phyloP scores from a whole-genome alignment of 2,329 filamentous ascomycete species.

The Calonectria crousiana region DNA sequence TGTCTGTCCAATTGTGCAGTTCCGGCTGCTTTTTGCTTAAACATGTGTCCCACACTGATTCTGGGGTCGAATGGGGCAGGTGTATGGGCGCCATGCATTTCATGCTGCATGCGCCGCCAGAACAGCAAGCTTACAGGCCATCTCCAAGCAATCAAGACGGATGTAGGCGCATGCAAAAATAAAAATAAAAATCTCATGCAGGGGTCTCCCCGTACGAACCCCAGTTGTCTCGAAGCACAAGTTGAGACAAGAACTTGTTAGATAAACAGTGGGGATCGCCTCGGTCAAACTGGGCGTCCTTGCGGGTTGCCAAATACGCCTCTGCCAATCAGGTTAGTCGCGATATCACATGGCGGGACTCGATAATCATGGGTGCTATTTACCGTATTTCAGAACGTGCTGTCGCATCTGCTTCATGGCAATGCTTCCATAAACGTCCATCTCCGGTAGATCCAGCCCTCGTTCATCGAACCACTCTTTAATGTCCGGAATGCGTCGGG shows the following conservation, averaged over 20 bases:
- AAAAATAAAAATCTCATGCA: not conserved
- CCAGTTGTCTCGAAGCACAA: not conserved
- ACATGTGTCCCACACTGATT: not conserved
- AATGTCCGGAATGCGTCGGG: not conserved
- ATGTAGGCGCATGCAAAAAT: not conserved
- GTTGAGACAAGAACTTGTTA: not conserved
- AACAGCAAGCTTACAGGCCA: not conserved
- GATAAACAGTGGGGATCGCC: not conserved
- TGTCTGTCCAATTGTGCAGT: not conserved
- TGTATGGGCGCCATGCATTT: not conserved
- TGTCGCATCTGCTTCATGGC: not conserved
- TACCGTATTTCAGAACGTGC: not conserved
- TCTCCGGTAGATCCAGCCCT: not conserved
- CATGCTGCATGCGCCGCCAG: not conserved
- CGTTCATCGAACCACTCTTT: not conserved
- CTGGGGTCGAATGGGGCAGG: not conserved
- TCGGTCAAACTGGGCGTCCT: not conserved
- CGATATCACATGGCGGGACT: not conserved
- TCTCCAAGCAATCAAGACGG: not conserved
- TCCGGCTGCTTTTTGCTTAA: not conserved
- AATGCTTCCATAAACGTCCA: not conserved
- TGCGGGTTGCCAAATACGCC: not conserved
- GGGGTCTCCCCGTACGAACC: not conserved
- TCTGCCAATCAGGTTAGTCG: not conserved
- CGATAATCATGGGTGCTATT: not conserved